These are phyloP conservation scores for Pleurotus eryngii DNA, from an alignment of 768 basidiomycete genomes.

Conservation along the genomic window DNA sequence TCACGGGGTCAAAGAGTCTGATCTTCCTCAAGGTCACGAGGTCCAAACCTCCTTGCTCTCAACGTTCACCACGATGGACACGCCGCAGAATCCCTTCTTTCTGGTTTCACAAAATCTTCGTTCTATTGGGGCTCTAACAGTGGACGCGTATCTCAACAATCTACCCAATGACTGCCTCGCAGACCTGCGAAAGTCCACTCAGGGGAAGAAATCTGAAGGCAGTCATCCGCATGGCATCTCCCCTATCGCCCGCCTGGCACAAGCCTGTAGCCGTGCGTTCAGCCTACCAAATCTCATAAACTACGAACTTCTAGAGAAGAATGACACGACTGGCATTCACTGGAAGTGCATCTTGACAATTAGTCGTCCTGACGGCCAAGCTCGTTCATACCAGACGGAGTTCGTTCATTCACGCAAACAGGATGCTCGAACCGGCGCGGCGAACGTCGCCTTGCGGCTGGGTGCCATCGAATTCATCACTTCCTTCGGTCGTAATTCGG, in stretches of 20 bases:
- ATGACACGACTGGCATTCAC: constrained; percentile 16
- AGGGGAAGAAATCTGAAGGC: not conserved
- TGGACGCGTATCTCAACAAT: constrained; percentile 22
- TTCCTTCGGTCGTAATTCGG: constrained; percentile 41
- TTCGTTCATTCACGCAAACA: constrained; percentile 37
- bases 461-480: constrained; percentile 55
- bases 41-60: too few relatives aligned
- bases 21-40: too few relatives aligned
- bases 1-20: too few relatives aligned
- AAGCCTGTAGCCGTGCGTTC: not conserved
- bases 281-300: constrained; percentile 22
- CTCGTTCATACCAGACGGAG: constrained; percentile 53
- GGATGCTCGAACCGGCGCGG: constrained; percentile 54
- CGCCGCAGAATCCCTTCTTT: constrained; percentile 15
- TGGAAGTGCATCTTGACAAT: constrained; percentile 60
- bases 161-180: not conserved
- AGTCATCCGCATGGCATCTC: not conserved
- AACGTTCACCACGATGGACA: not conserved
- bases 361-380: constrained; percentile 47
- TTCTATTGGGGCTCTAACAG: constrained; percentile 22
- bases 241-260: not conserved
- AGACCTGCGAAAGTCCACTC: not conserved
- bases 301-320: constrained; percentile 46
- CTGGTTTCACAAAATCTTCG: constrained; percentile 22
- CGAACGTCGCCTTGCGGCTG: constrained; percentile 52